phyloP scores from a whole-genome alignment of 202 grass and related monocot genomes.

The Sporobolus alterniflorus region DNA sequence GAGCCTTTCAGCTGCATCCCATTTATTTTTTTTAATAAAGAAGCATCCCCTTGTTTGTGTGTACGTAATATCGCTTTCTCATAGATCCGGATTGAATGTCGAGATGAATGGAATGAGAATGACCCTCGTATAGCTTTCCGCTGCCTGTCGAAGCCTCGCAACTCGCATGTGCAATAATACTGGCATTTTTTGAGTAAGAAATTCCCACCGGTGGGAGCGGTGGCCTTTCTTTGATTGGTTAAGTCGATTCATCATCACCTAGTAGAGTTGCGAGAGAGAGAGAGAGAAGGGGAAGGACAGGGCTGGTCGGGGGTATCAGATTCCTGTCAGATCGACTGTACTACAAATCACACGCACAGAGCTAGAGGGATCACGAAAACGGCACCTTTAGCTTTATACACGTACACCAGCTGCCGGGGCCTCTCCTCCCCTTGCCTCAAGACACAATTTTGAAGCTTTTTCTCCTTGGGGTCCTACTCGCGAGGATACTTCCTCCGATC shows the following conservation, averaged over 20 bases:
- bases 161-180: conserved; percentile 37
- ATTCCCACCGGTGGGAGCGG: neutral
- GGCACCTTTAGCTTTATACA: conserved; percentile 71
- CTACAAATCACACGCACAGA: conserved; percentile 60
- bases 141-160: neutral
- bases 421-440: neutral
- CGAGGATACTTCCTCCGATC: too few species aligned
- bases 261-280: neutral
- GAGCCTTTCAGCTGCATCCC: too few species aligned
- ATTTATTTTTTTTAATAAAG: neutral
- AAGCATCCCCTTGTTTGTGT: neutral
- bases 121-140: conserved; percentile 25
- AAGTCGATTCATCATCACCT: neutral
- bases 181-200: neutral
- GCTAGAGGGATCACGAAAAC: conserved; percentile 44
- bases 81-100: conserved; percentile 28
- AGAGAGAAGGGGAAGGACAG: neutral
- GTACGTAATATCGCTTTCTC: conserved; percentile 29
- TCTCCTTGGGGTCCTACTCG: neutral
- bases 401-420: conserved; percentile 24
- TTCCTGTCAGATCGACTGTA: conserved; percentile 66
- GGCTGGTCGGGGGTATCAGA: conserved; percentile 59
- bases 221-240: conserved; percentile 13
- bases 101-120: conserved; percentile 12
- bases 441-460: neutral